These are phyloP conservation scores for Grosmannia huntii DNA, from an alignment of 2,329 filamentous ascomycete species.

Conservation along the genomic window DNA sequence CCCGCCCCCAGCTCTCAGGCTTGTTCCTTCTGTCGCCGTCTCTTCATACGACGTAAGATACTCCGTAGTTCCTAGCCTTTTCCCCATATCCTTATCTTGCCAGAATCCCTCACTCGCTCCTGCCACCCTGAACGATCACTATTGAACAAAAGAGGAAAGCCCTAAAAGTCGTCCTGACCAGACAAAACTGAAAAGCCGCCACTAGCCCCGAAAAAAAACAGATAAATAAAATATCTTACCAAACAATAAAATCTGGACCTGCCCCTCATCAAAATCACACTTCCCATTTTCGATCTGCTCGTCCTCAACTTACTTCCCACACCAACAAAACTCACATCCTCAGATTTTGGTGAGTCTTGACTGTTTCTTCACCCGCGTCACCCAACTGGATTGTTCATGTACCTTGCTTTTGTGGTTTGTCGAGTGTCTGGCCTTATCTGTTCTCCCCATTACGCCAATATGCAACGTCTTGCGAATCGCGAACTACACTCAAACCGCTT, in stretches of 20 bases:
- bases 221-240: slow-evolving; percentile 7
- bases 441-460: not conserved
- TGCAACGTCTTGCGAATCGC: not conserved
- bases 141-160: not conserved
- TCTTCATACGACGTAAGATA: not conserved
- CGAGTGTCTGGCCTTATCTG: not conserved
- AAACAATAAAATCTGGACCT: slow-evolving; percentile 10
- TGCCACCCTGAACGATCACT: not conserved
- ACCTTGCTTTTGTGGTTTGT: not conserved
- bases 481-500: not conserved
- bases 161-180: not conserved
- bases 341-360: not conserved
- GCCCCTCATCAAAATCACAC: slow-evolving; percentile 10
- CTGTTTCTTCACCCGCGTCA: not conserved
- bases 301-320: slow-evolving; percentile 1
- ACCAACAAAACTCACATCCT: slow-evolving; percentile 6
- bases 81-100: slow-evolving; percentile 1
- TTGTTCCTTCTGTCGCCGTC: not conserved
- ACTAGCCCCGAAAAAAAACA: slow-evolving; percentile 5
- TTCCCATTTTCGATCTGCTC: slow-evolving; percentile 8
- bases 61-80: not conserved
- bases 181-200: not conserved
- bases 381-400: not conserved
- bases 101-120: not conserved
- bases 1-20: not conserved